These are phyloP conservation scores for Glycine latifolia DNA, from an alignment of 306 rosid genomes.

Conservation along the genomic window DNA sequence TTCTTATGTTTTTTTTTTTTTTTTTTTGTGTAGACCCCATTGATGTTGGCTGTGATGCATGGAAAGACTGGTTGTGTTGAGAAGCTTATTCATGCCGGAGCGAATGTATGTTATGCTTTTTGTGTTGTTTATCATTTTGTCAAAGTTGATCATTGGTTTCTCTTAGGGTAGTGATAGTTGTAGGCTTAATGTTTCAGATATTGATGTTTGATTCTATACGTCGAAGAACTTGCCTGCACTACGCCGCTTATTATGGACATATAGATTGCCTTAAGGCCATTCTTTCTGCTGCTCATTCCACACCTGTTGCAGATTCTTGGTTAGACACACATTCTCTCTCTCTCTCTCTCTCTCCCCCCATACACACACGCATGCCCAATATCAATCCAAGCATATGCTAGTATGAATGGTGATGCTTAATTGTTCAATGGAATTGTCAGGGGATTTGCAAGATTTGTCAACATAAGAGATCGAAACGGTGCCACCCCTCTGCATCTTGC, in stretches of 20 bases:
- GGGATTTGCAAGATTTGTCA: constrained; percentile 92
- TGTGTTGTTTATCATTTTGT: neutral
- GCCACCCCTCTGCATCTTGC: constrained; percentile 91
- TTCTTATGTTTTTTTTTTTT: neutral
- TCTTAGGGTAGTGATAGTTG: constrained; percentile 26
- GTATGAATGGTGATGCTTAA: neutral
- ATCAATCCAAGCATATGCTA: neutral
- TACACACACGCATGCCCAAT: neutral
- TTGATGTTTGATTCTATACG: constrained; percentile 85
- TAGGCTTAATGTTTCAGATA: constrained; percentile 57
- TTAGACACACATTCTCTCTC: constrained; percentile 39
- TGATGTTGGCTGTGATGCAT: constrained; percentile 88
- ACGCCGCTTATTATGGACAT: constrained; percentile 85
- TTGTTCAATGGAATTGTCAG: constrained; percentile 51
- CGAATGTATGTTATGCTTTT: constrained; percentile 68
- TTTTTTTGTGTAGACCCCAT: constrained; percentile 63
- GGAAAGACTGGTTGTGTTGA: constrained; percentile 74
- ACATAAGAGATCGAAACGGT: constrained; percentile 86
- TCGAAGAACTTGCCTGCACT: constrained; percentile 86
- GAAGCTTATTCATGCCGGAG: constrained; percentile 81
- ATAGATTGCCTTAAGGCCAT: constrained; percentile 78
- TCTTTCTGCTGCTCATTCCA: constrained; percentile 78
- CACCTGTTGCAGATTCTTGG: constrained; percentile 84
- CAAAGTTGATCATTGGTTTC: constrained; percentile 20
- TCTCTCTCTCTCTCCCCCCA: neutral